A percentile compares a stretch with the other conserved stretches of the same genome.
Conservation (phyloP, 768 basidiomycete species). For the Psilocybe subaeruginosa region DNA sequence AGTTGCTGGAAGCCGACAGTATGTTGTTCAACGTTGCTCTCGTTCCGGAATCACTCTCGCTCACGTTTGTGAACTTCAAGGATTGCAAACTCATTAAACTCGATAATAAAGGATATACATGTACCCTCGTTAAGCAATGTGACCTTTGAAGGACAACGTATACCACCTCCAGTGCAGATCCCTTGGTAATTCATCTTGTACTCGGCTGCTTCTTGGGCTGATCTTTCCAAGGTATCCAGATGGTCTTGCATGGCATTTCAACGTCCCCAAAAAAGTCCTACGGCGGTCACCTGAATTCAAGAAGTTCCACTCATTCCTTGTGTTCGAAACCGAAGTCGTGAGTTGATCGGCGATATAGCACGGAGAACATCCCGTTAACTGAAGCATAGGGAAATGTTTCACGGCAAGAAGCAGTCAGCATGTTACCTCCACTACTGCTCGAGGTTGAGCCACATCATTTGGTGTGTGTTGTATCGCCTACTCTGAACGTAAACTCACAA, state of each 20-base stretch:
- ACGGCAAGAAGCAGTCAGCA: slow-evolving; percentile 96
- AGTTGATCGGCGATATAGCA: slow-evolving; percentile 31
- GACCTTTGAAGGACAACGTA: slow-evolving; percentile 71
- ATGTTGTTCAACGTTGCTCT: slow-evolving; percentile 21
- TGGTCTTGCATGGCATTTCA: slow-evolving; percentile 95
- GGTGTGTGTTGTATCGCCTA: slow-evolving; percentile 38
- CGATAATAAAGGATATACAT: slow-evolving; percentile 75
- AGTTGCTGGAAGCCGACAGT: slow-evolving; percentile 89
- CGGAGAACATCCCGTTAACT: neutral
- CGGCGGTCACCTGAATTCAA: slow-evolving; percentile 90
- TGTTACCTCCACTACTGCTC: slow-evolving; percentile 96
- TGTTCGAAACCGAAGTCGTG: slow-evolving; percentile 97
- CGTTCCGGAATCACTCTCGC: neutral
- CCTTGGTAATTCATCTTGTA: slow-evolving; percentile 62
- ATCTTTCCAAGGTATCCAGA: slow-evolving; percentile 78
- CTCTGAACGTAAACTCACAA: neutral
- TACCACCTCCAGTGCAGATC: slow-evolving; percentile 82
- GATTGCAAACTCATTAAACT: slow-evolving; percentile 74
- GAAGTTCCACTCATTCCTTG: slow-evolving; percentile 93
- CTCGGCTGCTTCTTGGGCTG: slow-evolving; percentile 3
- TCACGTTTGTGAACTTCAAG: slow-evolving; percentile 33
- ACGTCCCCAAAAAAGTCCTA: slow-evolving; percentile 85
- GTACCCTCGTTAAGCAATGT: slow-evolving; percentile 77
- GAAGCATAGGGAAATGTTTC: slow-evolving; percentile 86
- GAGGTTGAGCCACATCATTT: slow-evolving; percentile 93